Evolutionary conservation across 1,284 basidiomycete species (phyloP).

Genomic region (Anthracocystis setariae): DNA sequence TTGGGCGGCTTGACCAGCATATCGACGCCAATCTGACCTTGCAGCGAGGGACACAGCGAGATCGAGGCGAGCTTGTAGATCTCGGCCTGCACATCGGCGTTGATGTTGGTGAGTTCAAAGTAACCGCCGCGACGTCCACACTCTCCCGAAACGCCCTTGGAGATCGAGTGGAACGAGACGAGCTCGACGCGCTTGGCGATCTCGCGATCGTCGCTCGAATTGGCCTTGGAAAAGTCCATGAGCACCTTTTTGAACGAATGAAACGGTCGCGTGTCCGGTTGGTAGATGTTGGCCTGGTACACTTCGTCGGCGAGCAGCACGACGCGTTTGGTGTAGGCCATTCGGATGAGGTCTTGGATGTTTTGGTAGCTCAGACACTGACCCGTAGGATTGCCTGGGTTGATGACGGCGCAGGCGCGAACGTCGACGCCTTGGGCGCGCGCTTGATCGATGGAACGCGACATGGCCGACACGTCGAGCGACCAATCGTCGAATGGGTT

Average conservation of each 20-base stretch:
- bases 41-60: slow-evolving; percentile 62
- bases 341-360: slow-evolving; percentile 58
- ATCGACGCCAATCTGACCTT: slow-evolving; percentile 66
- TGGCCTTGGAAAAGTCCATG: slow-evolving; percentile 49
- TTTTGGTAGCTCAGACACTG: slow-evolving; percentile 58
- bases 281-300: slow-evolving; percentile 66
- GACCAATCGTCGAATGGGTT: slow-evolving; percentile 85
- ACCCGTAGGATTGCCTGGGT: slow-evolving; percentile 67
- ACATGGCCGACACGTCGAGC: slow-evolving; percentile 79
- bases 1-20: slow-evolving; percentile 62
- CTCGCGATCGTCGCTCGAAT: slow-evolving; percentile 38
- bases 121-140: slow-evolving; percentile 66
- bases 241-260: slow-evolving; percentile 66
- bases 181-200: slow-evolving; percentile 62
- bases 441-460: slow-evolving; percentile 77
- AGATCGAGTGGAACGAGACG: slow-evolving; percentile 65
- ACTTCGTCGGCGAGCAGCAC: slow-evolving; percentile 67
- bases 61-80: slow-evolving; percentile 66
- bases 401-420: slow-evolving; percentile 64
- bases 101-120: slow-evolving; percentile 65
- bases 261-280: slow-evolving; percentile 60
- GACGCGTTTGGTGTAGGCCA: slow-evolving; percentile 61
- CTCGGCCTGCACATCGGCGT: slow-evolving; percentile 60
- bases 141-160: slow-evolving; percentile 65
- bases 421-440: slow-evolving; percentile 72